Percentiles rank a stretch among this genome's conserved stretches.
Conservation (phyloP, 352 stramenopile species). For the Saprolegnia diclina region DNA sequence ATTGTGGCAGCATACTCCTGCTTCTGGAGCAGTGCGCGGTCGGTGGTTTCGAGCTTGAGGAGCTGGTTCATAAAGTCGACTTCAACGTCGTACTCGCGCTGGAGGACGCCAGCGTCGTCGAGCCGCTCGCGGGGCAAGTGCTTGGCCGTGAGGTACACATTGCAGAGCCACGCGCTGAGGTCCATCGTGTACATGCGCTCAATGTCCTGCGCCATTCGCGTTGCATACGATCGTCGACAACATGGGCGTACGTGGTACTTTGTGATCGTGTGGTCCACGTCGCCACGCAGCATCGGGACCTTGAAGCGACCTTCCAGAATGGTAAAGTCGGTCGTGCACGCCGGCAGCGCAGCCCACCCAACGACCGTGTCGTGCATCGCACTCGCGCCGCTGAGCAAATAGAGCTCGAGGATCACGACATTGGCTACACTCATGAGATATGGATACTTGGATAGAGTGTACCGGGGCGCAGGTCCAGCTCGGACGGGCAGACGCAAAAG, state of each 20-base stretch:
- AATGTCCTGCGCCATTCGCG: conserved; percentile 40
- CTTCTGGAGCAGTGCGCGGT: not conserved
- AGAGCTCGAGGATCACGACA: conserved; percentile 50
- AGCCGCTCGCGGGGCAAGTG: conserved; percentile 29
- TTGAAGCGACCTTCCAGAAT: conserved; percentile 75
- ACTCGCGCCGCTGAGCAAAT: conserved; percentile 24
- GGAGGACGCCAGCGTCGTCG: conserved; percentile 18
- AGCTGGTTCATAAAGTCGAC: conserved; percentile 27
- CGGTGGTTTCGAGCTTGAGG: conserved; percentile 18
- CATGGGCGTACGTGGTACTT: conserved; percentile 40
- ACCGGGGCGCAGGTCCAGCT: conserved; percentile 48
- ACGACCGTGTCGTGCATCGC: conserved; percentile 57
- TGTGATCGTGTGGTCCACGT: conserved; percentile 76
- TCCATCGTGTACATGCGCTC: conserved; percentile 60
- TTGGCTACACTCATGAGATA: conserved; percentile 29
- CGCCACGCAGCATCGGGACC: conserved; percentile 73
- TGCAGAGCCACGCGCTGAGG: conserved; percentile 83
- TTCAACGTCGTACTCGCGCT: conserved; percentile 33
- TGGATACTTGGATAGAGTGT: too few relatives aligned
- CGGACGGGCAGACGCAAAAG: conserved; percentile 66
- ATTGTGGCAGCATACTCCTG: not conserved
- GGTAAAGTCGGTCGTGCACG: conserved; percentile 54
- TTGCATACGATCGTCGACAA: not conserved
- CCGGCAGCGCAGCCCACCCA: conserved; percentile 75
- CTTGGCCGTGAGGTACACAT: conserved; percentile 81